Percentiles rank a stretch among this genome's conserved stretches.
phyloP scores from a whole-genome alignment of 2,329 filamentous ascomycete species.

The Fusarium sambucinum region DNA sequence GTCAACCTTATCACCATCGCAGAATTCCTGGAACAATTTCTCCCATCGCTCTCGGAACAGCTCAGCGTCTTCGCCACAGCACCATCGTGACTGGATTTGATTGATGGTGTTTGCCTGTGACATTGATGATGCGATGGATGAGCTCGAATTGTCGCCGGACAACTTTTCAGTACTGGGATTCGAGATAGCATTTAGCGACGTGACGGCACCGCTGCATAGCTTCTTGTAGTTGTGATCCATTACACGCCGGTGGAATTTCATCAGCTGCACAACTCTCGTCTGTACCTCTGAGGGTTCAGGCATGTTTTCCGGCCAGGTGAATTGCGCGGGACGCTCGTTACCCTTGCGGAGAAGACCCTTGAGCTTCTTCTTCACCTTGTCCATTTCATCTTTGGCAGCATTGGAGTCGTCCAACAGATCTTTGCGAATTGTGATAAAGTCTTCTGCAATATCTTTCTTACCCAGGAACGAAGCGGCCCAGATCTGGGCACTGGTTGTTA shows the following conservation, averaged over 20 bases:
- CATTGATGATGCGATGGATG: slow-evolving; percentile 62
- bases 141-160: slow-evolving; percentile 56
- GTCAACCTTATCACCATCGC: slow-evolving; percentile 96
- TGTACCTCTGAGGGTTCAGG: slow-evolving; percentile 95
- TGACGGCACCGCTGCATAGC: slow-evolving; percentile 75
- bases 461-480: slow-evolving; percentile 92
- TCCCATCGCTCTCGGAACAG: slow-evolving; percentile 98
- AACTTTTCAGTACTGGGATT: slow-evolving; percentile 63
- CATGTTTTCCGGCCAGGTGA: slow-evolving; percentile 97
- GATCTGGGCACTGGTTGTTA: slow-evolving; percentile 96
- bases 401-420: slow-evolving; percentile 97
- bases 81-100: slow-evolving; percentile 91
- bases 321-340: slow-evolving; percentile 92
- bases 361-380: slow-evolving; percentile 99
- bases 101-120: slow-evolving; percentile 73
- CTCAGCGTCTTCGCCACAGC: slow-evolving; percentile 93
- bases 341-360: slow-evolving; percentile 92
- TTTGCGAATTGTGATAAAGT: slow-evolving; percentile 91
- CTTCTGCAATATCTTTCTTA: slow-evolving; percentile 84
- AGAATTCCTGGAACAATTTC: slow-evolving; percentile 96
- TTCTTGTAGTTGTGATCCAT: slow-evolving; percentile 95
- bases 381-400: slow-evolving; percentile 98
- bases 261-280: slow-evolving; percentile 89
- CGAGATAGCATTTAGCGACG: slow-evolving; percentile 69
- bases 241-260: slow-evolving; percentile 96